Percentiles rank a stretch among this genome's conserved stretches.
These are phyloP conservation scores for Zymoseptoria brevis DNA, from an alignment of 2,329 filamentous ascomycete genomes.

Conservation along the genomic window DNA sequence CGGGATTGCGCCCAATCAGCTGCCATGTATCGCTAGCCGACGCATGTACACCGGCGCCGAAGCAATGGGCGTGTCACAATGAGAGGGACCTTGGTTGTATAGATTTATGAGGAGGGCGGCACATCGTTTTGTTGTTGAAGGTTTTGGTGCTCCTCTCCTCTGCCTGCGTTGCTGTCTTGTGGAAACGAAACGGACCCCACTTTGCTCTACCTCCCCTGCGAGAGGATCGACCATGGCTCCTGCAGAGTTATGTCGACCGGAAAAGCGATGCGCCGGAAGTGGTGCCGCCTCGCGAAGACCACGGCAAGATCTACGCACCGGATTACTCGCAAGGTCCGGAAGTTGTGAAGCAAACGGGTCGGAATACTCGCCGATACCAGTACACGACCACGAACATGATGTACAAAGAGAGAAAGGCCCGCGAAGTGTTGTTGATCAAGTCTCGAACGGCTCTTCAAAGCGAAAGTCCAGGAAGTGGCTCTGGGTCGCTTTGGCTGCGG, in stretches of 20 bases:
- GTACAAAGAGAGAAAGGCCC: background rate
- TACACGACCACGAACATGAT: too few relatives aligned
- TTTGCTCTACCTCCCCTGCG: too few relatives aligned
- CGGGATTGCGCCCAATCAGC: background rate
- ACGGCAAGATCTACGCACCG: background rate
- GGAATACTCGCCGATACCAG: background rate
- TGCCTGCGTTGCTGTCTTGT: background rate
- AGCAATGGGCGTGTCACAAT: background rate
- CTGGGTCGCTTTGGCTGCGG: slow-evolving; percentile 3
- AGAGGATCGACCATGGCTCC: background rate
- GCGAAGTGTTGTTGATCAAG: too few relatives aligned
- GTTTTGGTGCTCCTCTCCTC: background rate
- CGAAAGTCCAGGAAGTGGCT: background rate
- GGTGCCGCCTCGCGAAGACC: background rate
- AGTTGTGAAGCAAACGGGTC: background rate
- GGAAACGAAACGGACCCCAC: background rate
- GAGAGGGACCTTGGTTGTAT: background rate
- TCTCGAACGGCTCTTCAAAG: background rate
- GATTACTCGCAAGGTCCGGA: background rate
- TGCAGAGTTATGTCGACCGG: background rate
- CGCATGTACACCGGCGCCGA: background rate
- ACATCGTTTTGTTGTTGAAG: background rate
- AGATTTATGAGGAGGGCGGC: background rate
- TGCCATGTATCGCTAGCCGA: background rate
- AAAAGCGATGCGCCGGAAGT: slow-evolving; percentile 1